Conservation (phyloP, 768 basidiomycete species). For the Lactarius vividus region DNA sequence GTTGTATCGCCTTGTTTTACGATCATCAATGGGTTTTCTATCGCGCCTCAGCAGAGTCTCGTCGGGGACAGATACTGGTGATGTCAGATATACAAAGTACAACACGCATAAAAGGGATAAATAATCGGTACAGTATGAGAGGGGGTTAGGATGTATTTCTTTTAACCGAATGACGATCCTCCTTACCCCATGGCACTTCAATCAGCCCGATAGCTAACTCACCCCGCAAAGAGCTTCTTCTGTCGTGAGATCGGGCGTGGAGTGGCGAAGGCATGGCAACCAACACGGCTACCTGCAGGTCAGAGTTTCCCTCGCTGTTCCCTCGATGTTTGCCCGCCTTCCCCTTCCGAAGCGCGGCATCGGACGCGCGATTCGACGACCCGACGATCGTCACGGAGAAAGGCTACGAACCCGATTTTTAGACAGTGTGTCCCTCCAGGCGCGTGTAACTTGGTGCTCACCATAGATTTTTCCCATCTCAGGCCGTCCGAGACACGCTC, state of each 20-base stretch:
- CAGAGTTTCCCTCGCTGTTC: too few species aligned
- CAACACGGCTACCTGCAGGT: constrained; percentile 23
- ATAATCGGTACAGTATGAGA: neutral
- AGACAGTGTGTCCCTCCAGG: too few species aligned
- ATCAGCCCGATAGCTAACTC: constrained; percentile 22
- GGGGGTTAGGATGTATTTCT: neutral
- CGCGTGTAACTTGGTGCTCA: neutral
- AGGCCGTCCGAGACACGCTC: neutral
- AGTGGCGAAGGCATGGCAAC: constrained; percentile 27
- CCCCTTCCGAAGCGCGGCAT: neutral
- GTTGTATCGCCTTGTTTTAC: neutral
- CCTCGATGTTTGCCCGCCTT: neutral
- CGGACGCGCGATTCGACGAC: neutral
- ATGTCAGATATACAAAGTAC: neutral
- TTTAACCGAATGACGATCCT: neutral
- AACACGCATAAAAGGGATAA: neutral
- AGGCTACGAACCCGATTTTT: constrained; percentile 2
- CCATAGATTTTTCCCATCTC: constrained; percentile 18
- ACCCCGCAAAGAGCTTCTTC: neutral
- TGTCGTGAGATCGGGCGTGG: neutral
- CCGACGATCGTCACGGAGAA: constrained; percentile 13
- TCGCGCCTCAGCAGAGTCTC: neutral
- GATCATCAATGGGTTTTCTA: neutral
- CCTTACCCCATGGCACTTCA: constrained; percentile 15
- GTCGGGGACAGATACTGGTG: neutral